Evolutionary conservation across 192 early-diverging fungal species (phyloP).

Genomic region (Lobosporangium transversale): DNA sequence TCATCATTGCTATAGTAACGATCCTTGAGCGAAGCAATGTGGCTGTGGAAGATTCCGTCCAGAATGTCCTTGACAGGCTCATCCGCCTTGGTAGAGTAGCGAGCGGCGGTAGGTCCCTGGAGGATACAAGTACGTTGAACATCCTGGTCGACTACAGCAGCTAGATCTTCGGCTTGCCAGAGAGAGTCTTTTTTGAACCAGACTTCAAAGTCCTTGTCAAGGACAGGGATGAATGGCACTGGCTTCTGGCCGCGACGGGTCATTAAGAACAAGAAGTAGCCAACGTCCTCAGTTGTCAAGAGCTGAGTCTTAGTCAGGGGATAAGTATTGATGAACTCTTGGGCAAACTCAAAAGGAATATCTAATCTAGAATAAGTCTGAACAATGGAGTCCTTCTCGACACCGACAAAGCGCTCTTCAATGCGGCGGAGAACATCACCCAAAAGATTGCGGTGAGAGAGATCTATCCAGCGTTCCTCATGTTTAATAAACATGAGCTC

Average conservation of each 20-base stretch:
- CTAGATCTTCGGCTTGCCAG: slow-evolving; percentile 91
- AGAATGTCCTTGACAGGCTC: slow-evolving; percentile 92
- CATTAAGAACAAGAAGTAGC: slow-evolving; percentile 82
- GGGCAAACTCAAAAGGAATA: slow-evolving; percentile 71
- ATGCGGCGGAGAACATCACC: slow-evolving; percentile 84
- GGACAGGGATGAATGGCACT: slow-evolving; percentile 86
- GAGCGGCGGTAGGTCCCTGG: slow-evolving; percentile 88
- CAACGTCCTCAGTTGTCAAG: slow-evolving; percentile 85
- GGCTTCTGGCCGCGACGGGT: slow-evolving; percentile 86
- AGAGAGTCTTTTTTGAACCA: slow-evolving; percentile 92
- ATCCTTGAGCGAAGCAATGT: slow-evolving; percentile 78
- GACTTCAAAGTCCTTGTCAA: slow-evolving; percentile 89
- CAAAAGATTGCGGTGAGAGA: slow-evolving; percentile 72
- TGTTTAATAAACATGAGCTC: slow-evolving; percentile 81
- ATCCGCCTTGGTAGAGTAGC: slow-evolving; percentile 75
- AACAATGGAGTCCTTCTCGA: slow-evolving; percentile 66
- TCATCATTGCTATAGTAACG: slow-evolving; percentile 74
- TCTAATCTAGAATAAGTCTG: slow-evolving; percentile 71
- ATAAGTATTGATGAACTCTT: slow-evolving; percentile 74
- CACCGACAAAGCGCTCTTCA: slow-evolving; percentile 87
- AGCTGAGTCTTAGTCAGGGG: slow-evolving; percentile 75
- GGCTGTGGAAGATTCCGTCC: slow-evolving; percentile 82
- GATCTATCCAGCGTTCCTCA: slow-evolving; percentile 83
- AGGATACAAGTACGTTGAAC: slow-evolving; percentile 84
- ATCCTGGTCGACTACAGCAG: slow-evolving; percentile 86